Conservation (phyloP, 805 yeast genomes). For the Candida piceae region DNA sequence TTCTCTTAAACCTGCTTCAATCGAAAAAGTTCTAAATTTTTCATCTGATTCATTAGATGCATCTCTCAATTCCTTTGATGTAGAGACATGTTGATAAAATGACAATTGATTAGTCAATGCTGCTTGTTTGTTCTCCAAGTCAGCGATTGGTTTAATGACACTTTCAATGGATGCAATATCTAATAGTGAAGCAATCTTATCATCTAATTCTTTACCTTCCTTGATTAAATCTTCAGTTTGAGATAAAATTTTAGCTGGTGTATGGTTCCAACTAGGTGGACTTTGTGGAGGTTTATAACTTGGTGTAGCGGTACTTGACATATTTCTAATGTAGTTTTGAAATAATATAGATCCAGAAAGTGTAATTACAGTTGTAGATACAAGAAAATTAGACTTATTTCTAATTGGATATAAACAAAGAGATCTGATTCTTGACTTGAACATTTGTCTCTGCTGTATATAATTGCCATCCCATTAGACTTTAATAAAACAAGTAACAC, state of each 20-base stretch:
- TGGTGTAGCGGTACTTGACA: slow-evolving; percentile 1
- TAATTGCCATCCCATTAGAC: too few relatives aligned
- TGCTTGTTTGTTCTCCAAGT: slow-evolving; percentile 44
- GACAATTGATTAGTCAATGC: slow-evolving; percentile 47
- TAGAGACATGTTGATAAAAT: slow-evolving; percentile 70
- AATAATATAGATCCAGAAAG: slow-evolving; percentile 1
- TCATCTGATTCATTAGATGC: slow-evolving; percentile 64
- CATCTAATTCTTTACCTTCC: slow-evolving; percentile 42
- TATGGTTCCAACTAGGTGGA: slow-evolving; percentile 55
- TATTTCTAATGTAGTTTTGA: neutral
- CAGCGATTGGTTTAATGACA: slow-evolving; percentile 49
- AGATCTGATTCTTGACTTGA: neutral
- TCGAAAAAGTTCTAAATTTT: slow-evolving; percentile 47
- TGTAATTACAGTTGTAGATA: slow-evolving; percentile 1
- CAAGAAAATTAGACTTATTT: neutral
- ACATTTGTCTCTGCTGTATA: slow-evolving; percentile 1
- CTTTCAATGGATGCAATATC: slow-evolving; percentile 50
- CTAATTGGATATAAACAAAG: neutral
- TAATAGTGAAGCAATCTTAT: slow-evolving; percentile 42
- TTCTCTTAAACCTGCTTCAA: slow-evolving; percentile 61
- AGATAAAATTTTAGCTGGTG: slow-evolving; percentile 43
- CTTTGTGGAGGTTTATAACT: slow-evolving; percentile 26
- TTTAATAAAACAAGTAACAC: neutral
- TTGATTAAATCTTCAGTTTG: slow-evolving; percentile 41
- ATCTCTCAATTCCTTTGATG: slow-evolving; percentile 60